Evolutionary conservation across 176 grass and related monocot genomes (phyloP), one percentile per base, ranked within the genome.

Genomic region (Guadua angustifolia): DNA sequence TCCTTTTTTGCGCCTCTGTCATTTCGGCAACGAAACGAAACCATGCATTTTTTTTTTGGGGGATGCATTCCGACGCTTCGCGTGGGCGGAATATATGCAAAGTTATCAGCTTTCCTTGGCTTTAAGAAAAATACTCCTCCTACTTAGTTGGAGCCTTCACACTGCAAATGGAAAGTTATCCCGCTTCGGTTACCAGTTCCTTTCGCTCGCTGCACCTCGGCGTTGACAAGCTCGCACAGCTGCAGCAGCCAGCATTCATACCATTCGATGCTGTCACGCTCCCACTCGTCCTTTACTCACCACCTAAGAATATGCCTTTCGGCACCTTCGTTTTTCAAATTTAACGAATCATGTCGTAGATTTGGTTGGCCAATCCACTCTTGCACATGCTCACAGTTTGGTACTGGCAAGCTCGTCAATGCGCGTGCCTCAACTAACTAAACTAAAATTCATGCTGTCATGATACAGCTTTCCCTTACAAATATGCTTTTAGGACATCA

Each of bases 101-200:
- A 42, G 50, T n/a, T 25, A 6, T 19, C 8, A 39, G 26, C 60
- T 80, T 56, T 16, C 15, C 17, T 36, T 36, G 4, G 29, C 29
- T 29, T 29, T 29, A 29, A 29, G 29, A 29, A 29, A 29, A 29
- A 29, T 29, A 29, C 29, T 29, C 29, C 29, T 29, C 29, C 29
- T 29, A 29, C 29, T 19, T 17, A 5, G 0, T 6, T 75, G 33
- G 21, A 10, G n/a, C n/a, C 0, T 80, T 80, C 77, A 80, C 58
- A 74, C 42, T 10, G 6, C n/a, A 18, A 6, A 29, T 16, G 15
- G 42, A 69, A 50, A 55, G 55, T 5, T 29, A 21, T 42, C 35
- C 5, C 26, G 6, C 16, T 76, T 60, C 70, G 0, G 78, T 87
- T 81, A 81, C 42, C 36, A 6, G 78, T 87, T 81, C 70, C 70